phyloP scores from a whole-genome alignment of 768 basidiomycete genomes.

The Hericium erinaceus region DNA sequence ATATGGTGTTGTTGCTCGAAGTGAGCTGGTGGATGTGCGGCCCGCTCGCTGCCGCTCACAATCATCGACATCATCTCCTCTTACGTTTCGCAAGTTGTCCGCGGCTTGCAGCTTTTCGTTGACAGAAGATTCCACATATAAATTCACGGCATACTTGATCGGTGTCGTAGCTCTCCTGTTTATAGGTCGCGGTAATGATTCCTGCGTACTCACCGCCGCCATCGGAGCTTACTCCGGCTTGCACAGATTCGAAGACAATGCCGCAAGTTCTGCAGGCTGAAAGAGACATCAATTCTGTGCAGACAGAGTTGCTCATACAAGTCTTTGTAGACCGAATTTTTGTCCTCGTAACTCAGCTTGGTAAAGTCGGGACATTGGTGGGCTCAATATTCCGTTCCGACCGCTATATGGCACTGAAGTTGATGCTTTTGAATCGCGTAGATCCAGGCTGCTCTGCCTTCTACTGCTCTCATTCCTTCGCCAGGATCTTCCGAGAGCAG shows the following conservation, averaged over 20 bases:
- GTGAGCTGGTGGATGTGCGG: no score
- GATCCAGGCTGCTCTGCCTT: slow-evolving; percentile 77
- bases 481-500: slow-evolving; percentile 24
- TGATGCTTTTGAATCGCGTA: slow-evolving; percentile 20
- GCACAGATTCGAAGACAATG: slow-evolving; percentile 13
- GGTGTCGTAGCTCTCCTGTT: slow-evolving; percentile 25
- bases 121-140: no score
- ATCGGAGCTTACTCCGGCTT: neutral
- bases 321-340: slow-evolving; percentile 71
- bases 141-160: no score
- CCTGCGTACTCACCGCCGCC: slow-evolving; percentile 15
- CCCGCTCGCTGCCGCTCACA: no score
- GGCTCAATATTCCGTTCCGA: slow-evolving; percentile 10
- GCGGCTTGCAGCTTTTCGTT: no score
- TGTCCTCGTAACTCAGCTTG: slow-evolving; percentile 83
- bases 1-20: neutral
- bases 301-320: slow-evolving; percentile 73
- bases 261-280: slow-evolving; percentile 43
- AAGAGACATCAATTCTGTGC: slow-evolving; percentile 41
- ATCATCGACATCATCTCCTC: no score
- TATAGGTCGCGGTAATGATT: slow-evolving; percentile 28
- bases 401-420: slow-evolving; percentile 4
- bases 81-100: no score
- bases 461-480: slow-evolving; percentile 43
- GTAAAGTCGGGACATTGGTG: slow-evolving; percentile 86